A percentile compares a stretch with the other conserved stretches of the same genome.
Evolutionary conservation across 371 early-diverging fungal genomes (phyloP).

Genomic region (Actinomucor elegans): DNA sequence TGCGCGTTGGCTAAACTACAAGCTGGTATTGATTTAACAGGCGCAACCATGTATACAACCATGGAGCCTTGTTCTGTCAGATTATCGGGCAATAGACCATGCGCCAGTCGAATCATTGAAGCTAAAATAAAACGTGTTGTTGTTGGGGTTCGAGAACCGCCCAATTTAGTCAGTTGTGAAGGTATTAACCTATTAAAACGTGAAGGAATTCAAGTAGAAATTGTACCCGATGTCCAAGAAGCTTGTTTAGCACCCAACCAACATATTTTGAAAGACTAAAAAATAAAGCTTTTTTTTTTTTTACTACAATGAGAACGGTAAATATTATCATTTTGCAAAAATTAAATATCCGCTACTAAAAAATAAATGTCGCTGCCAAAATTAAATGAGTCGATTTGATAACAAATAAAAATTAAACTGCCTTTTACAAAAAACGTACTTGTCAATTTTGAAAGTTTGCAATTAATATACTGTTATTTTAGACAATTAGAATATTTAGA

Average conservation of each 20-base stretch:
- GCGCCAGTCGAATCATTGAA: slow-evolving; percentile 67
- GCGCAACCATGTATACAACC: slow-evolving; percentile 79
- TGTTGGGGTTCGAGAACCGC: slow-evolving; percentile 87
- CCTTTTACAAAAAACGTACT: too few relatives aligned
- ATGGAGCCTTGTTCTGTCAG: slow-evolving; percentile 91
- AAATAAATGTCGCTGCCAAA: too few relatives aligned
- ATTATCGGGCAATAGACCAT: slow-evolving; percentile 75
- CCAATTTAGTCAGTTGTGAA: slow-evolving; percentile 74
- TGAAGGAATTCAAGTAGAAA: slow-evolving; percentile 64
- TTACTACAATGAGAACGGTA: too few relatives aligned
- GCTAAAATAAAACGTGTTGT: slow-evolving; percentile 77
- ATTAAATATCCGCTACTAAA: too few relatives aligned
- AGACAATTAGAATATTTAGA: too few relatives aligned
- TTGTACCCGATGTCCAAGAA: slow-evolving; percentile 69
- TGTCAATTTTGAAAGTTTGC: too few relatives aligned
- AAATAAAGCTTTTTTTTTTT: background rate
- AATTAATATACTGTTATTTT: too few relatives aligned
- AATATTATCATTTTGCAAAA: too few relatives aligned
- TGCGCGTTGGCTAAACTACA: slow-evolving; percentile 72
- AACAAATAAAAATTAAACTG: too few relatives aligned
- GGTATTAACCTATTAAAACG: slow-evolving; percentile 62
- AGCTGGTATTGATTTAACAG: slow-evolving; percentile 1
- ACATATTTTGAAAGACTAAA: slow-evolving; percentile 46
- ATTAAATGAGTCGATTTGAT: too few relatives aligned
- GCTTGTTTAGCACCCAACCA: slow-evolving; percentile 72